Evolutionary conservation across 1,284 basidiomycete genomes (phyloP).

Genomic region (Malassezia furfur): DNA sequence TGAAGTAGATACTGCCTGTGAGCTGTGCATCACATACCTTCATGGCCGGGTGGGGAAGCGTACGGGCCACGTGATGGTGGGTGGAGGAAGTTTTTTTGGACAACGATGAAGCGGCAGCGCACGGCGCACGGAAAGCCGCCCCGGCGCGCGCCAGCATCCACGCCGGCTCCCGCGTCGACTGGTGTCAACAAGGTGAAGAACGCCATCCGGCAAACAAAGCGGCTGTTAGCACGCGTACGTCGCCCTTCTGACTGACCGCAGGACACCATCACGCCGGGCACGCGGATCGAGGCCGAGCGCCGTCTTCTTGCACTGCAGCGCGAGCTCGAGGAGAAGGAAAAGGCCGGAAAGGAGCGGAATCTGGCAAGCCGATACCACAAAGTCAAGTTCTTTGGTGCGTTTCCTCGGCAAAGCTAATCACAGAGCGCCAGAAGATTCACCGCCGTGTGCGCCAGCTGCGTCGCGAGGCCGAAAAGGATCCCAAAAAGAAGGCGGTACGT

Average conservation of each 20-base stretch:
- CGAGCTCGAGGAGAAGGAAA: constrained; percentile 6
- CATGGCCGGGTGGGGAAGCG: constrained; percentile 1
- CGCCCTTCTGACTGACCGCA: neutral
- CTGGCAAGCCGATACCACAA: constrained; percentile 14
- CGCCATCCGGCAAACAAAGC: constrained; percentile 10
- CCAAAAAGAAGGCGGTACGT: neutral
- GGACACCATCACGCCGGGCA: constrained; percentile 10
- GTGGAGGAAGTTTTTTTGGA: neutral
- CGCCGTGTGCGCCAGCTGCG: constrained; percentile 11
- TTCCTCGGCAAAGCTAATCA: neutral
- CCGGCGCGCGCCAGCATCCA: neutral
- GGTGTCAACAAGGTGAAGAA: constrained; percentile 17
- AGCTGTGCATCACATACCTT: constrained; percentile 12
- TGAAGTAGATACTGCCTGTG: constrained; percentile 39
- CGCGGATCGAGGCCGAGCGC: constrained; percentile 18
- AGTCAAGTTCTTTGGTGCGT: constrained; percentile 18
- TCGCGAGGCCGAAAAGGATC: neutral
- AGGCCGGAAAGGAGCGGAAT: constrained; percentile 6
- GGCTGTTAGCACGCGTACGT: constrained; percentile 8
- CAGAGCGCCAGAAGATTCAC: constrained; percentile 17
- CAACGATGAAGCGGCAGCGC: neutral
- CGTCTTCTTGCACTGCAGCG: constrained; percentile 10
- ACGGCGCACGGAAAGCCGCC: neutral
- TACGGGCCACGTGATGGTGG: neutral
- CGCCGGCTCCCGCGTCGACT: neutral